Evolutionary conservation across 2,329 filamentous ascomycete species (phyloP).

Genomic region (Orbilia javanica): DNA sequence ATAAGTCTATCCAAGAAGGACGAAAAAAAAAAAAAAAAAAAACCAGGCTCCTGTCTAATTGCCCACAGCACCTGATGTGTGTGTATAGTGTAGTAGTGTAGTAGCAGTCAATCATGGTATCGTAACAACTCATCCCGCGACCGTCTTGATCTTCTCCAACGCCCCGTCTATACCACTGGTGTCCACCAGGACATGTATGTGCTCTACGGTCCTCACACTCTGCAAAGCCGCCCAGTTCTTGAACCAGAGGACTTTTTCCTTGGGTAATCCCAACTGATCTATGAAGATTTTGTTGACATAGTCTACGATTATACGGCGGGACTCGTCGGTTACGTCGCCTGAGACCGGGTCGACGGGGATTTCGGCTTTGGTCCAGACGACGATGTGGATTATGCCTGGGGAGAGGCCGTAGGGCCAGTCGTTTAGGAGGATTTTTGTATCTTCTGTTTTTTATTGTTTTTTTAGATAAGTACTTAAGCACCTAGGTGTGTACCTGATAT

Average conservation of each 20-base stretch:
- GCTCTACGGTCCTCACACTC: constrained; percentile 86
- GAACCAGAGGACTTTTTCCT: constrained; percentile 81
- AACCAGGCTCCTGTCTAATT: no score
- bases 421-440: constrained; percentile 79
- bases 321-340: constrained; percentile 76
- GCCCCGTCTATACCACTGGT: constrained; percentile 65
- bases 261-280: constrained; percentile 66
- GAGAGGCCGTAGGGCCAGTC: constrained; percentile 93
- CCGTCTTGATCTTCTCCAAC: constrained; percentile 68
- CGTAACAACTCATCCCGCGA: constrained; percentile 68
- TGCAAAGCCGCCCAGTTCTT: constrained; percentile 91
- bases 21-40: no score
- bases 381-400: constrained; percentile 75
- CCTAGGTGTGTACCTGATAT: no score
- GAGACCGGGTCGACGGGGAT: constrained; percentile 75
- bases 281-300: constrained; percentile 79
- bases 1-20: constrained; percentile 14
- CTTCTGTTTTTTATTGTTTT: constrained; percentile 52
- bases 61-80: no score
- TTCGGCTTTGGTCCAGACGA: constrained; percentile 92
- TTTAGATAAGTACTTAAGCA: no score
- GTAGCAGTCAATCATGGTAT: no score
- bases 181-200: constrained; percentile 83
- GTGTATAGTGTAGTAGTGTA: no score
- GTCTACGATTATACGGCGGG: constrained; percentile 75